These are phyloP conservation scores for Cinnamomum micranthum DNA, from an alignment of 164 flowering plant species.

Conservation along the genomic window DNA sequence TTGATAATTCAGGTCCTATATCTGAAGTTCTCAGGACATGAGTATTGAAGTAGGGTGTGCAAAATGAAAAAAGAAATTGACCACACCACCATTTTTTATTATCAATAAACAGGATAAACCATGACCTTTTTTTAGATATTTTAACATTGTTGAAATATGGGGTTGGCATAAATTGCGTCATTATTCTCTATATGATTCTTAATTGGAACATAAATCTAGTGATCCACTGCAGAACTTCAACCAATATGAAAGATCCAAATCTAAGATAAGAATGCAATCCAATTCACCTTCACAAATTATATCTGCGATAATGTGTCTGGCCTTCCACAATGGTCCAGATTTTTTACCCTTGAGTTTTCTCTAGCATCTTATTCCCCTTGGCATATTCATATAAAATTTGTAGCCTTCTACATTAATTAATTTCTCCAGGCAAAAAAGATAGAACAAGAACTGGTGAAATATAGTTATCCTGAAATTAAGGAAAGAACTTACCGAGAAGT, in stretches of 20 bases:
- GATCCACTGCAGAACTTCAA: background rate
- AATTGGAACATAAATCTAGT: background rate
- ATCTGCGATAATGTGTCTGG: background rate
- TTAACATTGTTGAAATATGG: background rate
- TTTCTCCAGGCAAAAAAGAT: background rate
- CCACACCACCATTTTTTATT: background rate
- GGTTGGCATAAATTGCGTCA: background rate
- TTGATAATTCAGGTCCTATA: too few species aligned
- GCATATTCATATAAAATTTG: background rate
- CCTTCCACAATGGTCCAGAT: background rate
- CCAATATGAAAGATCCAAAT: background rate
- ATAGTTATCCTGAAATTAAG: background rate
- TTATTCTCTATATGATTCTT: background rate
- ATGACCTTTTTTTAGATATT: background rate
- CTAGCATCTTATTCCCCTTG: background rate
- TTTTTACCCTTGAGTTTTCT: background rate
- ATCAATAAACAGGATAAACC: too few species aligned
- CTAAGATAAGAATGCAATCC: background rate
- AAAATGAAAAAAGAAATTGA: background rate
- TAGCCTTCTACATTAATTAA: too few species aligned
- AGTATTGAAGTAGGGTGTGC: background rate
- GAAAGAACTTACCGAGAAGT: constrained; percentile 59
- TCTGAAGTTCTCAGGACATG: too few species aligned
- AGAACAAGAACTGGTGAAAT: background rate
- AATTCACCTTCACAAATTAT: background rate